Conservation (phyloP, 768 basidiomycete species). For the Tulasnella sp. region DNA sequence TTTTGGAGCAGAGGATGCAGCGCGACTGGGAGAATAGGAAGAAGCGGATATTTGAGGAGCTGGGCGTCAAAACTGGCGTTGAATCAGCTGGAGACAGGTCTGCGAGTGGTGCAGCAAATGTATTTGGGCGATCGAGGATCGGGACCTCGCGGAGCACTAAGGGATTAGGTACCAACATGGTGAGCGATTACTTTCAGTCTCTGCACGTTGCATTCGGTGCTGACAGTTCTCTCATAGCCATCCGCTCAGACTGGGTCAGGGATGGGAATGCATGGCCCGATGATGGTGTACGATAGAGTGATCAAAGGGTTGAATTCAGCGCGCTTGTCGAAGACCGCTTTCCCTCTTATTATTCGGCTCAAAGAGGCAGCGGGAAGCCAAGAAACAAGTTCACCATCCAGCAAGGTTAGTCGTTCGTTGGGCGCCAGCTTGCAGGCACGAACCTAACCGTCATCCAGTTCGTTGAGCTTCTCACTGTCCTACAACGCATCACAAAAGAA, state of each 20-base stretch:
- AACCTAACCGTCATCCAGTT: background rate
- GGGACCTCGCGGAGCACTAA: background rate
- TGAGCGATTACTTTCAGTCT: background rate
- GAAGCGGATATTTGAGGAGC: constrained; percentile 79
- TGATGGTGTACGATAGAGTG: constrained; percentile 91
- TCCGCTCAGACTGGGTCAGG: constrained; percentile 12
- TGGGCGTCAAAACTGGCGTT: constrained; percentile 53
- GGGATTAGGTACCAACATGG: background rate
- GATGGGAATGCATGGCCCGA: constrained; percentile 58
- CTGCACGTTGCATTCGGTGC: background rate
- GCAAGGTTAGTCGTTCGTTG: constrained; percentile 23
- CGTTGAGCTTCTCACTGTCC: constrained; percentile 43
- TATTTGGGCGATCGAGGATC: constrained; percentile 10
- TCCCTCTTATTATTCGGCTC: constrained; percentile 63
- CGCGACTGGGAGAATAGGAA: constrained; percentile 88
- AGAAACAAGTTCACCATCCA: too few relatives aligned
- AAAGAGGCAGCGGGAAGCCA: constrained; percentile 43
- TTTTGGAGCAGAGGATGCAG: constrained; percentile 61
- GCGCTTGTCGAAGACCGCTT: constrained; percentile 59
- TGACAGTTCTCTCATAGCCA: background rate
- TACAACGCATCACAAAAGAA: constrained; percentile 66
- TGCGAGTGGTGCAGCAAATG: background rate
- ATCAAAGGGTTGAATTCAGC: constrained; percentile 68
- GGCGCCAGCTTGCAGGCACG: too few relatives aligned
- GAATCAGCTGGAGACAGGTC: constrained; percentile 39